A percentile compares a stretch with the other conserved stretches of the same genome.
Evolutionary conservation across 1,284 basidiomycete genomes (phyloP).

Genomic region (Papiliotrema flavescens): DNA sequence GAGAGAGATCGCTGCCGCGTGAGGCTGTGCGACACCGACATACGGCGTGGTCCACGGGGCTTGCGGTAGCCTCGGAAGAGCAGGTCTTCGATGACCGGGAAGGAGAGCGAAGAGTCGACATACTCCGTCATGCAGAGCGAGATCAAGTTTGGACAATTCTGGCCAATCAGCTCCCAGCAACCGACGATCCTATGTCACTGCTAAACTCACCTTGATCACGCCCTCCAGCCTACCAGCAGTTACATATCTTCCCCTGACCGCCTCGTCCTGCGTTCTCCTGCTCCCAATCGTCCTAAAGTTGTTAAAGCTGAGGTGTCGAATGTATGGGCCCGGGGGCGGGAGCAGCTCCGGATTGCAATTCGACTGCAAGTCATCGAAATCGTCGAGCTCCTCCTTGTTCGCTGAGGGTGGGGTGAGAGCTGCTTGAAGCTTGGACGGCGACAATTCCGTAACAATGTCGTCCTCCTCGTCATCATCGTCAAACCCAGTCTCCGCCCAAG

Average conservation of each 20-base stretch:
- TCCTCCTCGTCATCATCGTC: slow-evolving; percentile 13
- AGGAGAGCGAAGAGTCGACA: slow-evolving; percentile 84
- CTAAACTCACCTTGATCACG: slow-evolving; percentile 65
- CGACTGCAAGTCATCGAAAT: slow-evolving; percentile 10
- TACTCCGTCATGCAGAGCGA: slow-evolving; percentile 91
- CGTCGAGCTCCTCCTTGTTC: background rate
- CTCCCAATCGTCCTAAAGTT: slow-evolving; percentile 66
- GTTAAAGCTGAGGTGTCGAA: slow-evolving; percentile 36
- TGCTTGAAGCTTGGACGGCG: background rate
- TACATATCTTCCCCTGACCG: slow-evolving; percentile 83
- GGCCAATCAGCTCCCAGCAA: background rate
- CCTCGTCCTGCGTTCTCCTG: slow-evolving; percentile 85
- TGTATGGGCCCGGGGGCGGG: slow-evolving; percentile 44
- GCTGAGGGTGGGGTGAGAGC: background rate
- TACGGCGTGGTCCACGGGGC: slow-evolving; percentile 25
- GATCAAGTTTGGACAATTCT: slow-evolving; percentile 80
- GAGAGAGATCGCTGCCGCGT: slow-evolving; percentile 30
- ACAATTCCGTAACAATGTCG: background rate
- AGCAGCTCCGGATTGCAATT: slow-evolving; percentile 40
- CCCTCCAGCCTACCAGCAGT: slow-evolving; percentile 80
- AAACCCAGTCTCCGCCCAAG: slow-evolving; percentile 1
- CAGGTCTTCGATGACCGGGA: slow-evolving; percentile 76
- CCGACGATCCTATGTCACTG: too few relatives aligned
- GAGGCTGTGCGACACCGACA: slow-evolving; percentile 17
- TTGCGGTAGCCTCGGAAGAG: slow-evolving; percentile 66